Evolutionary conservation across 1,139 yeast species (phyloP), one percentile per base, ranked within the genome.

Genomic region (Meyerozyma guilliermondii): DNA sequence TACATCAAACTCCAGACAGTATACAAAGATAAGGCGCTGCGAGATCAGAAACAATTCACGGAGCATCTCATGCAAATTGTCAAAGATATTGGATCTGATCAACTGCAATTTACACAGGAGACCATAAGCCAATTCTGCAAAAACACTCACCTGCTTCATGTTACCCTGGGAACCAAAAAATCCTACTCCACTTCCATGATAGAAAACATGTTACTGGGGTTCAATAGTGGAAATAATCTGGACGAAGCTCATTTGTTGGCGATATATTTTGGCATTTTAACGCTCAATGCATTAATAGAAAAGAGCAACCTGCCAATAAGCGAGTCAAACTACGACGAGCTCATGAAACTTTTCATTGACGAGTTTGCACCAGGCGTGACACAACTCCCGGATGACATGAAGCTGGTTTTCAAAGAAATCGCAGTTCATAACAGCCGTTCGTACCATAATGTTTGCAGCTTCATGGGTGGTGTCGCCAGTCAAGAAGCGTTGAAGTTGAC

Each of bases 381-480:
- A 11, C 24, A 33, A 20, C 11, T 33, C 4, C 36, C 36, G 10
- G 24, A 33, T 20, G 24, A n/a, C 24, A 11, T 33, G 36, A 33
- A 33, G 24, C 11, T 9, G 24, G 16, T 33, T 7, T 34, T 50
- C 17, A 35, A 39, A 22, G 52, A 49, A 31, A 28, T 49, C 6
- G 44, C 41, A 28, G 23, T 40, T 4, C 53, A 50, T 13, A 35
- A 10, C 39, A 23, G 43, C 24, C 8, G 41, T 3, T 36, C 43
- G 24, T 50, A 50, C 42, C 49, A 46, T 33, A 51, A 51, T 26
- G 40, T 44, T 3, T 39, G 50, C 46, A 50, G 53, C 34, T 41
- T 48, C 34, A 65, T 86, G 52, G 96, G 95, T 4, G 96, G 95
- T 0, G 64, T 87, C 9, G 87, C 80, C 0, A 80, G 88, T 14